A percentile compares a stretch with the other conserved stretches of the same genome.
These are phyloP conservation scores for Sclerotinia minor DNA, from an alignment of 2,329 filamentous ascomycete genomes.

Conservation along the genomic window DNA sequence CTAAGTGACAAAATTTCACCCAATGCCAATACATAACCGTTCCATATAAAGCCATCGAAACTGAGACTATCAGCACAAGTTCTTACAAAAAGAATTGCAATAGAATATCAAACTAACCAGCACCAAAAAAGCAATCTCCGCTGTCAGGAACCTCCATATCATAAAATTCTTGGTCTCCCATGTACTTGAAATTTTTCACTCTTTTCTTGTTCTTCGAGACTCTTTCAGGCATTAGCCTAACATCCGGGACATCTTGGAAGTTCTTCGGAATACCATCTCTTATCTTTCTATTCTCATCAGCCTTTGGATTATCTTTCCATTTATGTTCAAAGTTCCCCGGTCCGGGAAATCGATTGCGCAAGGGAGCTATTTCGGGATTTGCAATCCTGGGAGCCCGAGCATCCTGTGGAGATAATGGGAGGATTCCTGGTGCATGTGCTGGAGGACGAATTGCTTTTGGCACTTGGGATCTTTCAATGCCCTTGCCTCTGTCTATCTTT, in stretches of 20 bases:
- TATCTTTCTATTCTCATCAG: neutral
- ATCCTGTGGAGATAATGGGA: constrained; percentile 7
- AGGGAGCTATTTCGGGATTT: neutral
- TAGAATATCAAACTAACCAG: neutral
- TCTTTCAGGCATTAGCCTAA: neutral
- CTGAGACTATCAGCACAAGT: neutral
- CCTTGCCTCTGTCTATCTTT: neutral
- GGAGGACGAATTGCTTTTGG: neutral
- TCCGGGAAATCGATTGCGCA: neutral
- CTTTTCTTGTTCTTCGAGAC: fast-evolving
- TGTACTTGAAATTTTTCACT: neutral
- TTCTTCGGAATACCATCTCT: neutral
- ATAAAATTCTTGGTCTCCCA: neutral
- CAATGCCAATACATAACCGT: neutral
- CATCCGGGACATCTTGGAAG: neutral
- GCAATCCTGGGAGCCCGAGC: neutral
- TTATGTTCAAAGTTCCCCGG: neutral
- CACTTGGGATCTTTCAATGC: neutral
- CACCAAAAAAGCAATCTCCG: too few relatives aligned
- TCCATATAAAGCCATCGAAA: constrained; percentile 10
- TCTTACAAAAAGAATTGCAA: neutral
- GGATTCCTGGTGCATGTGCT: neutral
- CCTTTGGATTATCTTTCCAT: neutral
- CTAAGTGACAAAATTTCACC: neutral
- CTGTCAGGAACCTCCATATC: neutral